These are phyloP conservation scores for Penicillium verrucosum DNA, from an alignment of 2,329 filamentous ascomycete species.

Conservation along the genomic window DNA sequence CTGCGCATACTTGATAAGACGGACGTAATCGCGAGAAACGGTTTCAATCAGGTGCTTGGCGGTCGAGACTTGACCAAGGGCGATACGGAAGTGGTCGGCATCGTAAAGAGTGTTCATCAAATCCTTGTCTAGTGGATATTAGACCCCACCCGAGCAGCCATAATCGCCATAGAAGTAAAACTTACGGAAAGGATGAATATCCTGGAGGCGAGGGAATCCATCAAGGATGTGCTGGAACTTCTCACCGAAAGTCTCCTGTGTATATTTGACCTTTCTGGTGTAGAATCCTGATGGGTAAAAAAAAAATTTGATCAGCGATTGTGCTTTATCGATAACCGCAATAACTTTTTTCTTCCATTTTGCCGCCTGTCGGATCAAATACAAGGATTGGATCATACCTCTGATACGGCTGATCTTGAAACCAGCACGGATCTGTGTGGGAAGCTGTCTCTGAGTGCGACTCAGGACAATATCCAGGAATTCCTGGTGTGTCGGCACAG, in stretches of 20 bases:
- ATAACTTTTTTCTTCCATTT: conserved; percentile 14
- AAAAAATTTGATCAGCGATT: conserved; percentile 29
- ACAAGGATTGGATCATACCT: conserved; percentile 34
- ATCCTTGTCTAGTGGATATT: conserved; percentile 58
- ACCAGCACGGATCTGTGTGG: conserved; percentile 90
- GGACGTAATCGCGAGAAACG: conserved; percentile 92
- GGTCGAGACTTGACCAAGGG: conserved; percentile 90
- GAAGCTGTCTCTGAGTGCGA: conserved; percentile 85
- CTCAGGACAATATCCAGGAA: conserved; percentile 97
- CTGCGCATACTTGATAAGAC: conserved; percentile 93
- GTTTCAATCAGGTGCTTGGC: conserved; percentile 97
- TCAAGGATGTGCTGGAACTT: conserved; percentile 89
- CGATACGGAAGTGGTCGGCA: conserved; percentile 96
- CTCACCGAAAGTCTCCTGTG: conserved; percentile 92
- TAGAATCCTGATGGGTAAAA: conserved; percentile 66
- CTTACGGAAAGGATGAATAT: conserved; percentile 89
- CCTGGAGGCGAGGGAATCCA: conserved; percentile 85
- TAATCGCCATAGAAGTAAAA: conserved; percentile 15
- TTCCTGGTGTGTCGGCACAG: conserved; percentile 88
- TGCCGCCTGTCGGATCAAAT: not conserved
- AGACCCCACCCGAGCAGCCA: conserved; percentile 11
- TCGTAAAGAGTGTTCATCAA: conserved; percentile 97
- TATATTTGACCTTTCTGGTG: conserved; percentile 97
- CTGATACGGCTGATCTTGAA: conserved; percentile 96
- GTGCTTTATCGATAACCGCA: conserved; percentile 27